Percentiles rank a stretch among this genome's conserved stretches.
phyloP scores from a whole-genome alignment of 1,284 basidiomycete genomes.

The Ustilago tritici region DNA sequence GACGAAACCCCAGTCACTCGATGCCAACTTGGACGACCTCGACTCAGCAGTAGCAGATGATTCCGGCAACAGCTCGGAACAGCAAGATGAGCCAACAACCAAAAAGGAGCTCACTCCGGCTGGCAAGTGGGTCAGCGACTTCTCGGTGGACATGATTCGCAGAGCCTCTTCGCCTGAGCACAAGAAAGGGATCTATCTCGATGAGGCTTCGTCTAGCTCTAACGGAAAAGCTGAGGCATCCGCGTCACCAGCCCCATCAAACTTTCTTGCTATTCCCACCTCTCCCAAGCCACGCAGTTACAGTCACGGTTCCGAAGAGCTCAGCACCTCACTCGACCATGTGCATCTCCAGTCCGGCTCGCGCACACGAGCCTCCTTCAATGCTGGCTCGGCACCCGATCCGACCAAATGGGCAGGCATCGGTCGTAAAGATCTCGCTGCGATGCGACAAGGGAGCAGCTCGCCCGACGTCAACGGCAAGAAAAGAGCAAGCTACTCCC shows the following conservation, averaged over 20 bases:
- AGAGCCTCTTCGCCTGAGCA: conserved; percentile 19
- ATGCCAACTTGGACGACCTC: conserved; percentile 13
- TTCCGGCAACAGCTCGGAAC: conserved; percentile 42
- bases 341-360: conserved; percentile 8
- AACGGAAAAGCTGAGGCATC: neutral
- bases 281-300: conserved; percentile 34
- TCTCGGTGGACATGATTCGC: conserved; percentile 47
- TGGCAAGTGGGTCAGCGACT: conserved; percentile 48
- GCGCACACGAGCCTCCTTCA: conserved; percentile 32
- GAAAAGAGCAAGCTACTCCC: conserved; percentile 4
- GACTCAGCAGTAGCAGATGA: conserved; percentile 44
- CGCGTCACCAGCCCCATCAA: neutral
- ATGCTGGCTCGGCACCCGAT: conserved; percentile 11
- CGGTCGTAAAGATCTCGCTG: conserved; percentile 59
- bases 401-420: conserved; percentile 43
- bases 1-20: conserved; percentile 16
- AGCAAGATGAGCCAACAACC: conserved; percentile 9
- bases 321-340: conserved; percentile 14
- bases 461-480: conserved; percentile 12
- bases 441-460: conserved; percentile 33
- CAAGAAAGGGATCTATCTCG: neutral
- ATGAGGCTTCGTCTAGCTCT: conserved; percentile 1
- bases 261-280: conserved; percentile 15
- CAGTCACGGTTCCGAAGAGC: conserved; percentile 27
- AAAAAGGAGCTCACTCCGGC: conserved; percentile 37